phyloP scores from a whole-genome alignment of 140 eudicot genomes.

The Anethum foeniculum region DNA sequence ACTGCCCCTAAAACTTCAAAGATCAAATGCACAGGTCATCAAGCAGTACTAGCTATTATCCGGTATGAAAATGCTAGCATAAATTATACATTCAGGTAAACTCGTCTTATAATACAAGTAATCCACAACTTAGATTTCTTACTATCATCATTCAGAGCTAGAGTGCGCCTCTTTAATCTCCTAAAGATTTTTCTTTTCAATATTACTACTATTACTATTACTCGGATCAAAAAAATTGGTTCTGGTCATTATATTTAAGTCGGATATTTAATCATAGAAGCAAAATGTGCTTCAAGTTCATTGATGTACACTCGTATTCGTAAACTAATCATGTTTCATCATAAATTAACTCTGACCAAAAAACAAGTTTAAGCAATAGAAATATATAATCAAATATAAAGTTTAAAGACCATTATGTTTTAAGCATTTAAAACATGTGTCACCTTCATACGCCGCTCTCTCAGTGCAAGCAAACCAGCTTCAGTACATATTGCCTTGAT shows the following conservation, averaged over 20 bases:
- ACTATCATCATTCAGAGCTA: background rate
- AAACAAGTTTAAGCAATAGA: background rate
- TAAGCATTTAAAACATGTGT: background rate
- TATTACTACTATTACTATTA: background rate
- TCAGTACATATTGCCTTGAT: slow-evolving; percentile 97
- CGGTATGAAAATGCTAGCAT: background rate
- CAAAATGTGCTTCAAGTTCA: background rate
- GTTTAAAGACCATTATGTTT: background rate
- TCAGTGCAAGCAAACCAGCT: slow-evolving; percentile 89
- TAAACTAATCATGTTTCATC: background rate
- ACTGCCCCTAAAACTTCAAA: background rate
- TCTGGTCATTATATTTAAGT: background rate
- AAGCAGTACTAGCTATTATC: background rate
- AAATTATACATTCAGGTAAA: background rate
- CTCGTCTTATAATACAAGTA: background rate
- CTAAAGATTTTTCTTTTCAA: background rate
- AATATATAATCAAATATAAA: background rate
- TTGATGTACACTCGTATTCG: background rate
- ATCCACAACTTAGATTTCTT: background rate
- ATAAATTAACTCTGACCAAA: background rate
- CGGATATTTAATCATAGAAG: background rate
- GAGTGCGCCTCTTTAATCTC: background rate
- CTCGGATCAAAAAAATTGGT: background rate
- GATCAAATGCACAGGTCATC: background rate
- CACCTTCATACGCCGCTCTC: slow-evolving; percentile 98